phyloP scores from a whole-genome alignment of 192 early-diverging fungal genomes.

The Coemansia sp. region DNA sequence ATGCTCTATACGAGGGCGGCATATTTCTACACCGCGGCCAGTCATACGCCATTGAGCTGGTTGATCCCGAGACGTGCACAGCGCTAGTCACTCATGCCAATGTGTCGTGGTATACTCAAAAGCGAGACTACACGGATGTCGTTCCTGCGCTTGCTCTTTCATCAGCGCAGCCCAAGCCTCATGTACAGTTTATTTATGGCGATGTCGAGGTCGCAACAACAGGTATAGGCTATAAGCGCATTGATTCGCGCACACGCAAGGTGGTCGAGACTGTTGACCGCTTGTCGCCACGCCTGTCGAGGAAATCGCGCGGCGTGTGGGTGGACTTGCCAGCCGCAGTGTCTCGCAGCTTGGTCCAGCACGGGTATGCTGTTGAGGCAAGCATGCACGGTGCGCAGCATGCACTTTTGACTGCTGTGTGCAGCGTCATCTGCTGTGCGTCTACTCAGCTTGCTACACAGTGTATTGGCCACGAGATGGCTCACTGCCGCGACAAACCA shows the following conservation, averaged over 20 bases:
- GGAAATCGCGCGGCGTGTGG: conserved; percentile 24
- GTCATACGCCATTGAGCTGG: conserved; percentile 25
- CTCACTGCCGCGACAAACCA: conserved; percentile 6
- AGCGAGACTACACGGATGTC: conserved; percentile 4
- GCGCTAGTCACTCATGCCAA: conserved; percentile 21
- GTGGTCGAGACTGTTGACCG: conserved; percentile 28
- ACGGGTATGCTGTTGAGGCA: conserved; percentile 16
- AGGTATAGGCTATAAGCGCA: conserved; percentile 42
- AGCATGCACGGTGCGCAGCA: conserved; percentile 43
- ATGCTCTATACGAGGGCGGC: conserved; percentile 44
- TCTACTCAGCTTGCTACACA: conserved; percentile 11
- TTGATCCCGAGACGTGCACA: conserved; percentile 13
- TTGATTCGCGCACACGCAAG: conserved; percentile 21
- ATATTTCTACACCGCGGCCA: conserved; percentile 40
- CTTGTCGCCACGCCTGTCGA: conserved; percentile 3
- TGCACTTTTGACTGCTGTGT: conserved; percentile 10
- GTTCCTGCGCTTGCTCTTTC: background rate
- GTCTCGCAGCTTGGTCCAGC: background rate
- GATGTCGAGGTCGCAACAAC: conserved; percentile 10
- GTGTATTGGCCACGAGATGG: conserved; percentile 27
- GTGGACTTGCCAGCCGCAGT: conserved; percentile 23
- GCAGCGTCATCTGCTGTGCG: background rate
- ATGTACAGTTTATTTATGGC: conserved; percentile 3
- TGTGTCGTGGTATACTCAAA: conserved; percentile 38
- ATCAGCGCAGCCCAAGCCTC: background rate